A percentile compares a stretch with the other conserved stretches of the same genome.
These are phyloP conservation scores for Leucosporidium creatinivorum DNA, from an alignment of 768 basidiomycete species.

Conservation along the genomic window DNA sequence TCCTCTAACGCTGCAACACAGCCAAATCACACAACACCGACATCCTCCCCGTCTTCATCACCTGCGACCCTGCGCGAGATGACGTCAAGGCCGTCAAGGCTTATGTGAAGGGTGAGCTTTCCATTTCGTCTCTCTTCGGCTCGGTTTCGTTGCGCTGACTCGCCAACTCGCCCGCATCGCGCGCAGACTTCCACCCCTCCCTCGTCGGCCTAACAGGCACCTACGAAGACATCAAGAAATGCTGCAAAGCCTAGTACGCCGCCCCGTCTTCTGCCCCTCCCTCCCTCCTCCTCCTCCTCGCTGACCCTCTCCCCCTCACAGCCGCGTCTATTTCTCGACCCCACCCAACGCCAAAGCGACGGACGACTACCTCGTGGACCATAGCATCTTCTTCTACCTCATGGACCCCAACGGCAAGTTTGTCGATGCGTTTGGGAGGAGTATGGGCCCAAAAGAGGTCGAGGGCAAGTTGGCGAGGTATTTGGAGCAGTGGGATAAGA, in stretches of 20 bases:
- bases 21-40: constrained; percentile 48
- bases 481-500: constrained; percentile 42
- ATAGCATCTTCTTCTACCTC: constrained; percentile 63
- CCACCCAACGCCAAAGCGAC: constrained; percentile 62
- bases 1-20: background rate
- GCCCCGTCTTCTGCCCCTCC: background rate
- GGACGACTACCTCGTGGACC: constrained; percentile 94
- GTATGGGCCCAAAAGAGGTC: constrained; percentile 61
- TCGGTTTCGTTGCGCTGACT: background rate
- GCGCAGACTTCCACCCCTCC: constrained; percentile 81
- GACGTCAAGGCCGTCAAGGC: constrained; percentile 46
- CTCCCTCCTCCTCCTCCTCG: background rate
- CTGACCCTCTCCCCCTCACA: constrained; percentile 4
- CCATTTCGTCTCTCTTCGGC: background rate
- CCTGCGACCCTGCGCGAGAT: constrained; percentile 93
- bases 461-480: constrained; percentile 42
- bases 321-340: constrained; percentile 94
- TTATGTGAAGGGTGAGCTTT: constrained; percentile 43
- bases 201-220: constrained; percentile 80
- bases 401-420: constrained; percentile 94
- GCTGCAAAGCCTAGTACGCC: constrained; percentile 71
- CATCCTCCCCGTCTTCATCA: constrained; percentile 87
- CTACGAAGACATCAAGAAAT: constrained; percentile 73
- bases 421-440: constrained; percentile 93
- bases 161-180: constrained; percentile 33